Evolutionary conservation across 2,329 filamentous ascomycete species (phyloP).

Genomic region (Aspergillus melleus): DNA sequence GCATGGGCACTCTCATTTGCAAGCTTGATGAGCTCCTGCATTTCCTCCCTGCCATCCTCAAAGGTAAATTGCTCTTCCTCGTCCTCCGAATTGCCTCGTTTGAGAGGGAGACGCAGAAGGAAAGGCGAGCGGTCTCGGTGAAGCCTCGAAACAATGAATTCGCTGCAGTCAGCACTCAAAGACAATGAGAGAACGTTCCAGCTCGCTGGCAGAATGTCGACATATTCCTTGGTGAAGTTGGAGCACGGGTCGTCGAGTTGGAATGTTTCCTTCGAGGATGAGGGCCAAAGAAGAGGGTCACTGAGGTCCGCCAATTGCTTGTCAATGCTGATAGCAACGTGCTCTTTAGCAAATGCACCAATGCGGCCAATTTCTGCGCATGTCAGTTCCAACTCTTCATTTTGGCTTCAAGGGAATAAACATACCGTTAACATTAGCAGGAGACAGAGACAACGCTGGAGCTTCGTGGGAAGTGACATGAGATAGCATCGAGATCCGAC

Average conservation of each 20-base stretch:
- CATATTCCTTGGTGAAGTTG: slow-evolving; percentile 74
- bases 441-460: slow-evolving; percentile 29
- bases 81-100: slow-evolving; percentile 77
- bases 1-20: slow-evolving; percentile 84
- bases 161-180: slow-evolving; percentile 76
- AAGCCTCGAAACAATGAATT: slow-evolving; percentile 86
- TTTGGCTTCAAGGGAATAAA: neutral
- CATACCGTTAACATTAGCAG: slow-evolving; percentile 42
- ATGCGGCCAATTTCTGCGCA: slow-evolving; percentile 41
- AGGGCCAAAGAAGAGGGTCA: slow-evolving; percentile 54
- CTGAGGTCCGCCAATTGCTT: slow-evolving; percentile 45
- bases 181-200: slow-evolving; percentile 89
- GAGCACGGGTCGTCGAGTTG: slow-evolving; percentile 48
- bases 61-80: slow-evolving; percentile 84
- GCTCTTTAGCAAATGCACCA: slow-evolving; percentile 42
- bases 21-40: slow-evolving; percentile 76
- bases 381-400: slow-evolving; percentile 14
- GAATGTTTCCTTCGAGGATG: slow-evolving; percentile 16
- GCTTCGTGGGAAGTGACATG: slow-evolving; percentile 40
- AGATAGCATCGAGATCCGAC: slow-evolving; percentile 43
- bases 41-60: slow-evolving; percentile 72
- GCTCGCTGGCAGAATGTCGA: slow-evolving; percentile 76
- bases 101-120: slow-evolving; percentile 80
- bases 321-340: slow-evolving; percentile 44
- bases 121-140: slow-evolving; percentile 76